Percentiles rank a stretch among this genome's conserved stretches.
Conservation (phyloP, 2,329 filamentous ascomycete species). For the Xylaria sp. region DNA sequence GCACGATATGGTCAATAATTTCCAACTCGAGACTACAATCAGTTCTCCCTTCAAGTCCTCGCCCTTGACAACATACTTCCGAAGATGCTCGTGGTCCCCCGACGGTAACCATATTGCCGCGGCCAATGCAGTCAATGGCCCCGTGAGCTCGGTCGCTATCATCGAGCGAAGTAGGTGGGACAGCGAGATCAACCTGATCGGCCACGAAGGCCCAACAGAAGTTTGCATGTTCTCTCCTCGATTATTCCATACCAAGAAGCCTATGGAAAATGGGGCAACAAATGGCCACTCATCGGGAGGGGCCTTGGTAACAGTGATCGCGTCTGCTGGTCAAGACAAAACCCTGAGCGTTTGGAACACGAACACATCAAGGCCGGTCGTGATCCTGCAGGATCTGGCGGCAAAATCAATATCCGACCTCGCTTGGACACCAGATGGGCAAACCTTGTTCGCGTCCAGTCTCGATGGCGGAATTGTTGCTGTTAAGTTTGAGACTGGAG, state of each 20-base stretch:
- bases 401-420: constrained; percentile 93
- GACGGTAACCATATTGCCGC: constrained; percentile 97
- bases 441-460: constrained; percentile 81
- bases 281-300: constrained; percentile 50
- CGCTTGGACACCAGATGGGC: constrained; percentile 90
- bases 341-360: constrained; percentile 98
- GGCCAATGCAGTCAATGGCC: constrained; percentile 94
- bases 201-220: constrained; percentile 94
- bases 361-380: constrained; percentile 85
- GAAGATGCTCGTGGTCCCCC: constrained; percentile 95
- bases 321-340: constrained; percentile 95
- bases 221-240: constrained; percentile 96
- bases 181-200: constrained; percentile 94
- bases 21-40: constrained; percentile 91
- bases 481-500: constrained; percentile 79
- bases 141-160: constrained; percentile 95
- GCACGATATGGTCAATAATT: constrained; percentile 96
- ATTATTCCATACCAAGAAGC: constrained; percentile 77
- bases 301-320: constrained; percentile 83
- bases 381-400: constrained; percentile 86
- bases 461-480: constrained; percentile 87
- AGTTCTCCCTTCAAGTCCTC: constrained; percentile 85
- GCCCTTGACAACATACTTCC: constrained; percentile 94
- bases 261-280: constrained; percentile 53
- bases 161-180: constrained; percentile 92